These are phyloP conservation scores for Blepharisma stoltei DNA, from an alignment of 73 alveolate genomes.

Conservation along the genomic window DNA sequence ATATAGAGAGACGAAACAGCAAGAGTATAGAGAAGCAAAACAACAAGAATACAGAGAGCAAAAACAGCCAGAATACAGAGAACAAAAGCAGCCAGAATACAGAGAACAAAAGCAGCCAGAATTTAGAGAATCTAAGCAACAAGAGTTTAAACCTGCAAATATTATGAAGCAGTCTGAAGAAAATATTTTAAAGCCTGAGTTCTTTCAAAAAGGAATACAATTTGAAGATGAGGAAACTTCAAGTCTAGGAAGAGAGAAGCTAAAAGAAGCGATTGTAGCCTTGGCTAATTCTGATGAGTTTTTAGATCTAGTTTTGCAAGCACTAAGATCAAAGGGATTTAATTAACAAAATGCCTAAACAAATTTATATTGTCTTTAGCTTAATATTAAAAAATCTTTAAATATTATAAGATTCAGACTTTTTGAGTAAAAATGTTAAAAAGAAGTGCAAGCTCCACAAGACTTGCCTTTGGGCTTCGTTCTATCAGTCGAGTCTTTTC, in stretches of 20 bases:
- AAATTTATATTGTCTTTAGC: no score
- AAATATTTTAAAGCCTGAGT: slow-evolving; percentile 16
- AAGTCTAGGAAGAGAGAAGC: slow-evolving; percentile 4
- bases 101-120: background rate
- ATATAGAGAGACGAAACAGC: background rate
- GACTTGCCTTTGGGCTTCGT: no score
- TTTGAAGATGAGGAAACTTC: background rate
- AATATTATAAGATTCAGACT: no score
- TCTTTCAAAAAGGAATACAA: slow-evolving; percentile 6
- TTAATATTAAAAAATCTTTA: no score
- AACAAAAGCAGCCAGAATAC: no score
- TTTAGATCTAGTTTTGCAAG: slow-evolving; percentile 9
- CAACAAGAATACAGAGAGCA: no score
- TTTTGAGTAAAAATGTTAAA: no score
- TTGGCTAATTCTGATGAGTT: slow-evolving; percentile 27
- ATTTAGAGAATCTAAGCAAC: background rate
- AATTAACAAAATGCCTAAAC: background rate
- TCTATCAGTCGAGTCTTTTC: no score
- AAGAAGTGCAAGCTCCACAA: no score
- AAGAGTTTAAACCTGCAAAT: no score
- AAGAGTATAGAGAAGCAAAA: no score
- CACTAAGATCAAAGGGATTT: background rate
- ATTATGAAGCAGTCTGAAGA: background rate
- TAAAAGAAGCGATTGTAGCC: slow-evolving; percentile 13
- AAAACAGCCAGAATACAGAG: background rate